A percentile compares a stretch with the other conserved stretches of the same genome.
phyloP scores from a whole-genome alignment of 1,284 basidiomycete genomes.

The Ustilago loliicola region DNA sequence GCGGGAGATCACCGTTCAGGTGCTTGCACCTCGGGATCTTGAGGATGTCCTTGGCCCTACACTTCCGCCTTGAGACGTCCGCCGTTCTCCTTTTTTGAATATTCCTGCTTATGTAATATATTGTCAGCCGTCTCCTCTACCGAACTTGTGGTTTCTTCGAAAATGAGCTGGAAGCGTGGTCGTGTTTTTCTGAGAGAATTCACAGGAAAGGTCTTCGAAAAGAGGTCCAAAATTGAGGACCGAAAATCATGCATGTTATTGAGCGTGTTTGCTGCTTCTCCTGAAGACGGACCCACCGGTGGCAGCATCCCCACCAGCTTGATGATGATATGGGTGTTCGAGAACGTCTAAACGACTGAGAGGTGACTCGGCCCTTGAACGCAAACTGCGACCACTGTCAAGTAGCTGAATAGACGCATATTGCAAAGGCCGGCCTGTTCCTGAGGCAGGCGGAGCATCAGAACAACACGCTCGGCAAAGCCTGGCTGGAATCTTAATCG shows the following conservation, averaged over 20 bases:
- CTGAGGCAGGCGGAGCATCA: not conserved
- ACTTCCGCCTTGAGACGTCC: conserved; percentile 59
- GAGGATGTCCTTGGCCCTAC: conserved; percentile 61
- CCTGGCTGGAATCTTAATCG: not conserved
- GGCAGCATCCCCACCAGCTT: not conserved
- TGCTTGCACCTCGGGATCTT: conserved; percentile 54
- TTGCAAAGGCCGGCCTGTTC: no score
- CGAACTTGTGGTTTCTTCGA: not conserved
- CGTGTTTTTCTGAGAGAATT: not conserved
- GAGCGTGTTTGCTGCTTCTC: not conserved
- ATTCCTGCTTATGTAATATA: conserved; percentile 36
- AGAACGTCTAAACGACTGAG: no score
- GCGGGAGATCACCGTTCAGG: conserved; percentile 46
- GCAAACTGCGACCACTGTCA: not conserved
- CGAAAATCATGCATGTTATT: conserved; percentile 4
- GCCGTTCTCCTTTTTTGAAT: conserved; percentile 45
- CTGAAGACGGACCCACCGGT: not conserved
- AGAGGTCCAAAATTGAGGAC: conserved; percentile 6
- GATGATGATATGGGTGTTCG: no score
- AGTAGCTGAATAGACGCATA: no score
- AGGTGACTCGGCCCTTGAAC: no score
- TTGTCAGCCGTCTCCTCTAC: conserved; percentile 2
- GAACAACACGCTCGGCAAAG: not conserved
- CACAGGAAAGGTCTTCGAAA: not conserved
- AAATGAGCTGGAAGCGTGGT: not conserved